Evolutionary conservation across 2,329 filamentous ascomycete species (phyloP), one percentile per base, ranked within the genome.

Genomic region (Aspergillus hiratsukae): DNA sequence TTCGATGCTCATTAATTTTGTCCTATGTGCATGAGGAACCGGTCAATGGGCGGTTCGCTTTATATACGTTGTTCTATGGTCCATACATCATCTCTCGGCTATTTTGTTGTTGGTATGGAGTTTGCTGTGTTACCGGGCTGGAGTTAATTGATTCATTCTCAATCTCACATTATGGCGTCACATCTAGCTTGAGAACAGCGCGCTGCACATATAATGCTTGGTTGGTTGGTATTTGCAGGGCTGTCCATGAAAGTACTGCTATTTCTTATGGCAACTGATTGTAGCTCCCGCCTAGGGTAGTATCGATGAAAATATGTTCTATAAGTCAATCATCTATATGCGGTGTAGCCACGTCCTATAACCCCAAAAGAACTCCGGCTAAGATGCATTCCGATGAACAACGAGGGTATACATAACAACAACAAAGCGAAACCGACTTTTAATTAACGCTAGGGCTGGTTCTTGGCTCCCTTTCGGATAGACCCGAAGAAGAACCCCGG

Each of bases 401-500:
- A 35, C 14, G 5, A 35, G 17, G 31, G 31, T 52, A 41, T 43
- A 9, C 25, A 40, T 25, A 40, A 41, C 37, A 21, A 45, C 53
- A 35, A 35, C 27, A 6, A 27, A 27, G 25, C 23, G 25, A 6
- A 27, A 29, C 17, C 37, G 17, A n/a, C 37, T 41, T 35, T 7
- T 11, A 7, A 37, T 7, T 11, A 7, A 37, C 17, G 31, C 56
- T 59, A 65, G 8, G 50, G 48, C 19, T 56, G 55, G 31, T 60
- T 64, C 48, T 71, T 69, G 51, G 57, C 29, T 1, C 63, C 63
- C 40, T 61, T 69, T 27, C 69, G 62, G 48, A 72, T 61, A 35
- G 70, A 67, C 9, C 69, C 69, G 54, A 79, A 73, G 68, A 74
- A 79, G 51, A 77, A 67, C n/a, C 73, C 76, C 0, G 78, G 78